phyloP scores from a whole-genome alignment of 306 rosid genomes.

The Ormosia semicastrata region DNA sequence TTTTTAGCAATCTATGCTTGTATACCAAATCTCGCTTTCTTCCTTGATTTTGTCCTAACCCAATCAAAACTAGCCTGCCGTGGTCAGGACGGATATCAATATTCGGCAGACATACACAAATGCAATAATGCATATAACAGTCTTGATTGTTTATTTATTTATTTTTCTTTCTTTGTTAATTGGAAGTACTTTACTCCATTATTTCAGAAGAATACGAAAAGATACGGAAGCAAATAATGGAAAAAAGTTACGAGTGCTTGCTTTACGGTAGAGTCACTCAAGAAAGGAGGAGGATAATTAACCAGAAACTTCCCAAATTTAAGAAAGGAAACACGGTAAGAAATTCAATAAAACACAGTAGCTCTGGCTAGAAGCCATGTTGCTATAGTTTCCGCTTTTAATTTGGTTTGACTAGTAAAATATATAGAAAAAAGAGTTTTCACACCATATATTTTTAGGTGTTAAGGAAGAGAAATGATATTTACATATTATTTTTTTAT shows the following conservation, averaged over 20 bases:
- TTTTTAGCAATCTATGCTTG: neutral
- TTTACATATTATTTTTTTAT: too few species aligned
- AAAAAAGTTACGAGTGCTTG: neutral
- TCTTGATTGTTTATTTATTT: too few species aligned
- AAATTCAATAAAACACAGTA: neutral
- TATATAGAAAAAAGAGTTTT: neutral
- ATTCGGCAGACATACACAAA: conserved; percentile 1
- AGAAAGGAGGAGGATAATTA: neutral
- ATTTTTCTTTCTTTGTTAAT: too few species aligned
- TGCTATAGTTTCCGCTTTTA: neutral
- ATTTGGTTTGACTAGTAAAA: neutral
- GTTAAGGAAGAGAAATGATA: too few species aligned
- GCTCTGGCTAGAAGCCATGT: neutral
- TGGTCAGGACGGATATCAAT: neutral
- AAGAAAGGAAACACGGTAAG: neutral
- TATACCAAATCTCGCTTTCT: neutral
- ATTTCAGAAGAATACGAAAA: neutral
- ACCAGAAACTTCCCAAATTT: neutral
- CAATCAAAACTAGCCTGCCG: neutral
- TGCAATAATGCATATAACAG: too few species aligned
- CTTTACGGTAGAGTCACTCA: neutral
- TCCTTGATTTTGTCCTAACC: neutral
- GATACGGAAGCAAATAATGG: neutral
- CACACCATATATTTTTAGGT: too few species aligned
- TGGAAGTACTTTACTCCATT: neutral